Evolutionary conservation across 2,329 filamentous ascomycete species (phyloP), one percentile per base, ranked within the genome.

Genomic region (Tricladium varicosporioides): DNA sequence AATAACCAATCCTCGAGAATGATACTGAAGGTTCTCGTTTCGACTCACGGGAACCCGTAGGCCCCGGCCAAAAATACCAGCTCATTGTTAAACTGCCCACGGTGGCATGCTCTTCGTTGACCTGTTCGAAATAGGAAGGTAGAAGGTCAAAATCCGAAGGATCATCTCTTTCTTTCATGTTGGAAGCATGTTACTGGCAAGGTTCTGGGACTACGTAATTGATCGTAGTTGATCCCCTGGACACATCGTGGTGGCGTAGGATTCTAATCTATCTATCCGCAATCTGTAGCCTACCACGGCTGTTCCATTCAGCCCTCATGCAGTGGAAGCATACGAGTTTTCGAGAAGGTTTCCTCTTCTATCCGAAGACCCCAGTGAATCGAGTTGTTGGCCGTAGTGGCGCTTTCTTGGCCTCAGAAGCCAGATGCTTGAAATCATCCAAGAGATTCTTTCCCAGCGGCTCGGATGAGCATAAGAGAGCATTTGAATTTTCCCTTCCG

Each of bases 261-360:
- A 27, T 4, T n/a, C 2, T 10, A 40, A 40, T 40, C 36, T 13
- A 40, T 40, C 36, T 40, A 40, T n/a, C 36, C 36, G 36, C 36
- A 40, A 40, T 40, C 36, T n/a, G 5, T 7, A 48, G 16, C 46
- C 46, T 48, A n/a, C 22, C 46, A 48, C 46, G 46, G 46, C 4
- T 13, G 7, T 18, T 27, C 22, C 46, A n/a, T 22, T n/a, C 11
- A 13, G 16, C 16, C 46, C 7, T 19, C 46, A 7, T 22, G 13
- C 46, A 22, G 19, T 27, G 22, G 46, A 48, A 48, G 46, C 15
- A 48, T 11, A 27, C 16, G 14, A n/a, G 46, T 31, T 31, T 48
- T 48, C 46, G 5, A 13, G 46, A 48, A 48, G 46, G 9, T 13
- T 48, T 48, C 46, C 46, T 48, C 46, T 48, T 48, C 46, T 31